Evolutionary conservation across 108 stramenopile genomes (phyloP), one percentile per base, ranked within the genome.

Genomic region (Schizochytrium sp.): DNA sequence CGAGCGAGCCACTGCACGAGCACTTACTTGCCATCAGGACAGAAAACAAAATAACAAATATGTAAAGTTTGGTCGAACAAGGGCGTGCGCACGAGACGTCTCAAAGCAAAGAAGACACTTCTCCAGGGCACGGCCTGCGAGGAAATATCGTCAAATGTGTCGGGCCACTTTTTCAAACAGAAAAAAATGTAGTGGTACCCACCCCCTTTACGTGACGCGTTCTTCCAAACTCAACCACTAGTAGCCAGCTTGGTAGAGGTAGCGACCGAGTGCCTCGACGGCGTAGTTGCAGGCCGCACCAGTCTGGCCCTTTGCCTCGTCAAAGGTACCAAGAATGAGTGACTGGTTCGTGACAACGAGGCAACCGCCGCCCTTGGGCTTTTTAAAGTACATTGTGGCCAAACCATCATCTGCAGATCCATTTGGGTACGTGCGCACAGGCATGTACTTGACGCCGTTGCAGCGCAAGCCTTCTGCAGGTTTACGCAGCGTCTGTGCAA

Each of bases 361-460:
- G 76, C 76, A 83, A 45, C 76, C 76, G 51, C 76, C 76, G n/a
- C 76, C 76, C 51, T 53, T 83, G 19, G 76, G 76, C 51, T 83
- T 83, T 4, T 83, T 83, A 53, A 83, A 83, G 51, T 83, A 83
- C 48, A 83, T 83, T 43, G 76, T 83, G 28, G 76, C 76, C 16
- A 83, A 45, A 23, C 76, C 76, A 45, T 83, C 76, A 3, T 83
- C 76, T 25, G 76, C 76, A 18, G 76, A 83, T 6, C 76, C 76
- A 34, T 83, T 83, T 23, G 76, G 48, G 51, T 83, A 83, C 10
- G 76, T 83, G 12, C 76, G 45, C 48, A 83, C 76, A 6, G 76
- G 76, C 76, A 83, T 83, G 76, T 83, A 83, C 76, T 83, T 83
- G 45, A 83, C 76, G 6, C 76, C 76, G 51, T 83, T 83, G 76